Evolutionary conservation across 495 filamentous ascomycete species (phyloP).

Genomic region (Tuber brumale): DNA sequence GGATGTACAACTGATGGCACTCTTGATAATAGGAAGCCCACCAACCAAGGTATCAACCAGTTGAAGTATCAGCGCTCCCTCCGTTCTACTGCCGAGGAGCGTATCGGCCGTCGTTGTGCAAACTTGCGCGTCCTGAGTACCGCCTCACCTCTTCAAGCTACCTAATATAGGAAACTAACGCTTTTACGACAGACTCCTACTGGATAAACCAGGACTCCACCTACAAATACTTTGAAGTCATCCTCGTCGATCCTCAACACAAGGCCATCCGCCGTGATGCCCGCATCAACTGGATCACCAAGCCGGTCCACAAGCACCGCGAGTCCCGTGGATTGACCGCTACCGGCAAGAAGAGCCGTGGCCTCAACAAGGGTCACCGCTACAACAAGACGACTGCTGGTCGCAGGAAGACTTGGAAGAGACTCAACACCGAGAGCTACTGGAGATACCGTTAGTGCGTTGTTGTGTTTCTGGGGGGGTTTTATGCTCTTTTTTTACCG

Average conservation of each 20-base stretch:
- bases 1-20: neutral
- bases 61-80: slow-evolving; percentile 99
- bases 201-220: slow-evolving; percentile 99
- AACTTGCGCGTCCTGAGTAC: slow-evolving; percentile 88
- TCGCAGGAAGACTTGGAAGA: slow-evolving; percentile 98
- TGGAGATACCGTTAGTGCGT: slow-evolving; percentile 49
- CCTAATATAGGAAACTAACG: neutral
- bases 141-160: neutral
- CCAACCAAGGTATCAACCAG: slow-evolving; percentile 99
- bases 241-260: slow-evolving; percentile 99
- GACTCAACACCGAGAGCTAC: slow-evolving; percentile 93
- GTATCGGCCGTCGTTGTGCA: slow-evolving; percentile 96
- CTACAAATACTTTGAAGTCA: slow-evolving; percentile 99
- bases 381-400: slow-evolving; percentile 97
- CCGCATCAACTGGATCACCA: slow-evolving; percentile 99
- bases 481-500: neutral
- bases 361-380: slow-evolving; percentile 95
- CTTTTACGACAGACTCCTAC: slow-evolving; percentile 63
- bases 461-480: neutral
- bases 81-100: slow-evolving; percentile 94
- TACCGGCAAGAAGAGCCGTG: slow-evolving; percentile 97
- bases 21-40: slow-evolving; percentile 70
- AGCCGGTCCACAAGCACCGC: slow-evolving; percentile 99
- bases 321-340: slow-evolving; percentile 92
- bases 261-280: slow-evolving; percentile 98